Base-by-base conservation (phyloP, 2,329 filamentous ascomycete species). In the Fusarium globosum region DNA sequence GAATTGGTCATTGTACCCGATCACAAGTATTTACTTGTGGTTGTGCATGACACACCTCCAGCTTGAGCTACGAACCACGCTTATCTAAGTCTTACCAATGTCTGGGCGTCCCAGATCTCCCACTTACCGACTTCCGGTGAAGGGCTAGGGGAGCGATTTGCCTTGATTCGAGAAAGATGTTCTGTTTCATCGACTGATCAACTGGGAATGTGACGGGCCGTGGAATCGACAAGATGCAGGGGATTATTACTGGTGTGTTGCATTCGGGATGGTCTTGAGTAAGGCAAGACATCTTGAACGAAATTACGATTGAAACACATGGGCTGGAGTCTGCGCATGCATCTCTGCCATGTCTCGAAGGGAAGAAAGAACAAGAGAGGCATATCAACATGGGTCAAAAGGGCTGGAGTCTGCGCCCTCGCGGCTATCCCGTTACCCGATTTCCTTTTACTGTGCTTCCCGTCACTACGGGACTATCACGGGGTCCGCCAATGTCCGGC, bases 1-100 rank as follows among this genome's bases (percentile, higher is more conserved):
- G 94, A 97, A 81, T 84, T 96, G 71, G 92, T 96, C 67, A 94
- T 96, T 78, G 92, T 96, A 26, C 93, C 93, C 81, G 94, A 96
- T 81, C 79, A 88, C 45, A 95, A 94, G 79, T 97, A 93, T 82
- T 85, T 96, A 52, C 87, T 96, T 42, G 90, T 95, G 61, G 92
- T 95, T 42, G 89, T 96, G 63, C 93, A 96, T 82, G 93, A 95
- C 80, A 94, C 93, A n/a, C 91, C 93, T 43, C 88, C 90, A 14
- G 91, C 90, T 77, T 93, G 76, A 75, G 60, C 57, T 68, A 51
- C 51, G 82, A 81, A 69, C 36, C 39, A 49, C 39, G 58, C 48
- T 51, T 43, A 57, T 62, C 41, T 26, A 57, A 65, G 57, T 65
- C 72, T 74, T 70, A 67, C 69, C 64, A 65, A 69, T 69, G 60